These are phyloP conservation scores for Physcomitrium patens DNA, from an alignment of 225 moss, liverwort and hornwort genomes.

Conservation along the genomic window DNA sequence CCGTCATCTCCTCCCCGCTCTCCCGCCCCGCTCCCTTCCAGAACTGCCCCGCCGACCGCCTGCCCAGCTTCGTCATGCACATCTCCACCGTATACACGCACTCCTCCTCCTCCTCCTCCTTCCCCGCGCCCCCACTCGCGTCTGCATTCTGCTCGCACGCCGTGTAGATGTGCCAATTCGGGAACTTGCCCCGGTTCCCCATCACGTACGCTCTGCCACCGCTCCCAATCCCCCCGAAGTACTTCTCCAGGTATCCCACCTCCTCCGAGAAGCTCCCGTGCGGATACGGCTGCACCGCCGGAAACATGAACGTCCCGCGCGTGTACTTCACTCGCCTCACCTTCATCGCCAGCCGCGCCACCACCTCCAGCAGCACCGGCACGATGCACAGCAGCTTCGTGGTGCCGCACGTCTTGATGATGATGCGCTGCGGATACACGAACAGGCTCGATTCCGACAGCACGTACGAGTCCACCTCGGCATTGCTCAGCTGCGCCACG, in stretches of 20 bases:
- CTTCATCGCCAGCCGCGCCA: conserved; percentile 54
- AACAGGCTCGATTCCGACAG: conserved; percentile 95
- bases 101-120: conserved; percentile 48
- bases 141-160: conserved; percentile 45
- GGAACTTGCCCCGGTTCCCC: conserved; percentile 70
- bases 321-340: conserved; percentile 80
- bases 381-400: conserved; percentile 74
- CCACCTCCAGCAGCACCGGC: conserved; percentile 59
- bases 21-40: conserved; percentile 54
- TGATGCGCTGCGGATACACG: conserved; percentile 60
- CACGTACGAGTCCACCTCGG: conserved; percentile 82
- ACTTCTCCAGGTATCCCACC: conserved; percentile 77
- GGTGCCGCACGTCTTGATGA: conserved; percentile 91
- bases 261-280: conserved; percentile 88
- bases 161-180: conserved; percentile 88
- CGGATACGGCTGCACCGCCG: conserved; percentile 77
- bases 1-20: conserved; percentile 72
- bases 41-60: conserved; percentile 58
- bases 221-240: conserved; percentile 71
- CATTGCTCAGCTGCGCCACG: conserved; percentile 75
- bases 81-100: conserved; percentile 74
- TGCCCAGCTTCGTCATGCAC: conserved; percentile 87
- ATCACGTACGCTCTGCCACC: conserved; percentile 82
- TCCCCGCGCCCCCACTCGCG: not conserved
- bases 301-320: conserved; percentile 91